Base-by-base conservation (phyloP, 352 stramenopile species). In the Pythium brassicae region DNA sequence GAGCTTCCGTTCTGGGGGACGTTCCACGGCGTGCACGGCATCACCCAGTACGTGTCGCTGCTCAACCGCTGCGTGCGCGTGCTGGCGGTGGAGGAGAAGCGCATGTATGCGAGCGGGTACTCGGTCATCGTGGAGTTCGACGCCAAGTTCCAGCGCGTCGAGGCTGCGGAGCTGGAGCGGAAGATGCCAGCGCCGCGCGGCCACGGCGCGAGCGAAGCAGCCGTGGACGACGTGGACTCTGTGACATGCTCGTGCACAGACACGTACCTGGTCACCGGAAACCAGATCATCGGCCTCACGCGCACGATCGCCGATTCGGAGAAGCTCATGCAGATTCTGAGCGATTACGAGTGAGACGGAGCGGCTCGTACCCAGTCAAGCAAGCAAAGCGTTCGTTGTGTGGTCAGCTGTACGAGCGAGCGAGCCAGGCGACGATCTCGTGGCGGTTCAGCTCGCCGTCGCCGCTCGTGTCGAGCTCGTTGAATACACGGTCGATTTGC, bases 101-200 rank as follows among this genome's bases (percentile, higher is more conserved):
- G 59, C 32, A 78, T 88, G 15, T 74, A 88, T 50, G 75, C 78
- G 8, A 89, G 79, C 44, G 78, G 78, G 0, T 87, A 88, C 58
- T 87, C 80, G 3, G 83, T 92, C 32, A 84, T 89, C 32, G 74
- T 89, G 34, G 83, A 92, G 43, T 92, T 90, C 48, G 74, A 88
- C 3, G 72, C 74, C 0, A 89, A 66, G 4, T 82, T 92, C 27
- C 61, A 78, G 37, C 62, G 71, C 49, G 62, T 70, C 10, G 78
- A 86, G 20, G 52, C 50, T 17, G 53, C 47, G 27, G 56, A 62
- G 19, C 23, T n/a, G 4, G 44, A 56, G 51, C 57, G 15, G 49
- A 68, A 53, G 20, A 55, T 20, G 53, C 63, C 22, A 37, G 47
- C 35, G 34, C 63, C 27, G 4, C 47, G 10, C 15, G 22, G 35